Percentiles rank a stretch among this genome's conserved stretches.
These are phyloP conservation scores for Epichloe sylvatica DNA, from an alignment of 2,329 filamentous ascomycete species.

Conservation along the genomic window DNA sequence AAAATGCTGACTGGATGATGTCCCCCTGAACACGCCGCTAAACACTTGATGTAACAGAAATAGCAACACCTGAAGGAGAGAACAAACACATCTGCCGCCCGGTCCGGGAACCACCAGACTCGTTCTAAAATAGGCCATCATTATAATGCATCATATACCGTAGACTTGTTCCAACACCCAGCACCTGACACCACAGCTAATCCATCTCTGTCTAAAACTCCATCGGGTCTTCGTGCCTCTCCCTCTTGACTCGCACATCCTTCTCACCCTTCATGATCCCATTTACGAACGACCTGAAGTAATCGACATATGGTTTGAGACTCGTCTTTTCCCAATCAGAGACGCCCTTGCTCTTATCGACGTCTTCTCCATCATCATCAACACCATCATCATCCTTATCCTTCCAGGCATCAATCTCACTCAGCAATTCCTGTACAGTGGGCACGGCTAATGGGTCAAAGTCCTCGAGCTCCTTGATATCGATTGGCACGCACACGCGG, in stretches of 20 bases:
- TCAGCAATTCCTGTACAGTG: slow-evolving; percentile 67
- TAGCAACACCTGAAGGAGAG: no score
- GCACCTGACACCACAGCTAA: neutral
- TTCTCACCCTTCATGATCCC: slow-evolving; percentile 64
- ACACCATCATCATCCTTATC: slow-evolving; percentile 21
- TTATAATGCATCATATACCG: neutral
- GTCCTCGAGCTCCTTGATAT: slow-evolving; percentile 54
- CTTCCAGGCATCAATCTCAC: slow-evolving; percentile 76
- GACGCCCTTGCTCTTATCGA: slow-evolving; percentile 26
- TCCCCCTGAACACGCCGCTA: no score
- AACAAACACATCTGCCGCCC: no score
- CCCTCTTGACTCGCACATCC: slow-evolving; percentile 39
- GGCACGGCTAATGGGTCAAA: slow-evolving; percentile 87
- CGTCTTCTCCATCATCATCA: slow-evolving; percentile 26
- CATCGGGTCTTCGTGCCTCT: slow-evolving; percentile 38
- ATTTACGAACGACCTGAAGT: slow-evolving; percentile 71
- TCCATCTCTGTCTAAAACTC: slow-evolving; percentile 30
- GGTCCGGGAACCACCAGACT: no score
- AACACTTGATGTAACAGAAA: no score
- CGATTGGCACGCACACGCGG: slow-evolving; percentile 88
- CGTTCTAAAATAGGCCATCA: neutral
- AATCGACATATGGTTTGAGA: slow-evolving; percentile 81
- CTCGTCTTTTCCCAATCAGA: slow-evolving; percentile 97
- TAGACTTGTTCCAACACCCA: neutral
- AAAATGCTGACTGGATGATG: no score